Base-by-base conservation (phyloP, 2,329 filamentous ascomycete genomes). In the Hypoxylon sp. region DNA sequence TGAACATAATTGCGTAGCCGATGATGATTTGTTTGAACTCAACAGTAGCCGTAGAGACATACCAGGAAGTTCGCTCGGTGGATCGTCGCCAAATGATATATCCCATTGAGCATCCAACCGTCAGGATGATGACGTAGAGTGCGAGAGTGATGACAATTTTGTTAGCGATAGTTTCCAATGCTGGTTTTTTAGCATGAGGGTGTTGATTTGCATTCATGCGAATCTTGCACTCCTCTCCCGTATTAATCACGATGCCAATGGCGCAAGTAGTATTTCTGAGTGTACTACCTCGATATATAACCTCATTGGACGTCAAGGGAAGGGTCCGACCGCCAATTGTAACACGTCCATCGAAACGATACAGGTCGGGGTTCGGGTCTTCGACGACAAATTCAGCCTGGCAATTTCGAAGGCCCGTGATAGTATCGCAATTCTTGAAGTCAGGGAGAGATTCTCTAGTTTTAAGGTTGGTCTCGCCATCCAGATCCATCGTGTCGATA, bases 1-100 rank as follows among this genome's bases (percentile, higher is more conserved):
- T 98, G 81, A 97, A 97, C 89, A 97, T 95, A 80, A 98, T 97
- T 72, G 97, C 89, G 78, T 94, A 98, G 0, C 93, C 94, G 29
- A 95, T 91, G 71, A 98, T 91, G 66, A 97, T 93, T 35, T 94
- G 90, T 71, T 93, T 88, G 73, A 93, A 92, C 0, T 87, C 85
- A n/a, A 97, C 93, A 3, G 83, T 85, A 0, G 93, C 91, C 60
- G 88, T 80, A 3, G 84, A 79, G 17, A 98, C 82, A 75, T 97
- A 98, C 91, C 92, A 97, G 1, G 93, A 88, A 13, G 87, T 79
- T 24, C 83, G 80, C 77, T 97, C 93, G 8, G 88, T 89, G 4
- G 85, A 82, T 15, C 83, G 79, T 51, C 89, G 87, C 94, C 94
- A 98, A 62, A 92, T 86, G 66, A 91, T 84, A 76, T 97, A 97